Evolutionary conservation across 139 green algal genomes (phyloP).

Genomic region (Eudorina sp.): DNA sequence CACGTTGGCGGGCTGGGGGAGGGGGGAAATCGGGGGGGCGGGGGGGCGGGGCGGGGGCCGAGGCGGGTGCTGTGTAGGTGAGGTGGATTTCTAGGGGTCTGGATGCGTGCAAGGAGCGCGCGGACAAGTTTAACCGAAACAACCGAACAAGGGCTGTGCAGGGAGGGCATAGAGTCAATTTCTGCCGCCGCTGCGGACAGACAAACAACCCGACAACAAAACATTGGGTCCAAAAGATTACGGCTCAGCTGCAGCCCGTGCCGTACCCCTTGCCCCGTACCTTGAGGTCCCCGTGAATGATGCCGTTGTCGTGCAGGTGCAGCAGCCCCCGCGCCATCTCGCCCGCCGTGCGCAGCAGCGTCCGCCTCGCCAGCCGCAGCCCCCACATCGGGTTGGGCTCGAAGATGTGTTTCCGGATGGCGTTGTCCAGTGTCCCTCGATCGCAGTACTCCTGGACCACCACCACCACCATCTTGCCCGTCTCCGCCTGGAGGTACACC

Average conservation of each 20-base stretch:
- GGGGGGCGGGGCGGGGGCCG: background rate
- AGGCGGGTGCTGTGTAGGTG: background rate
- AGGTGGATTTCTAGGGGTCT: background rate
- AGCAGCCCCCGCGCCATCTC: slow-evolving; percentile 49
- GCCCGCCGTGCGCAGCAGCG: slow-evolving; percentile 31
- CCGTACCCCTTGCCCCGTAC: background rate
- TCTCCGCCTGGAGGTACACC: background rate
- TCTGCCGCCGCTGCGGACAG: too few species aligned
- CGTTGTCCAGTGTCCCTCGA: background rate
- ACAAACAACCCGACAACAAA: too few species aligned
- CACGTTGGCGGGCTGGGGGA: slow-evolving; percentile 20
- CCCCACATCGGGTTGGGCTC: background rate
- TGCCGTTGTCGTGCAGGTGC: slow-evolving; percentile 70
- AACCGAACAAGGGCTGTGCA: background rate
- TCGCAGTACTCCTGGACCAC: slow-evolving; percentile 10
- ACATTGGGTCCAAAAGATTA: background rate
- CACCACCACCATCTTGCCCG: background rate
- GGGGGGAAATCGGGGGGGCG: background rate
- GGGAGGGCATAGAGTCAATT: background rate
- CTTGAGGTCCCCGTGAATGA: slow-evolving; percentile 32
- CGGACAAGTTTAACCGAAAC: background rate
- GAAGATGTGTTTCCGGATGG: background rate
- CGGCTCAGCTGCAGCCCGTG: background rate
- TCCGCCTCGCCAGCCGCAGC: slow-evolving; percentile 16
- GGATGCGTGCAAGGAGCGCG: background rate